Conservation (phyloP, 2,329 filamentous ascomycete genomes). For the Paecilomyces sp. region DNA sequence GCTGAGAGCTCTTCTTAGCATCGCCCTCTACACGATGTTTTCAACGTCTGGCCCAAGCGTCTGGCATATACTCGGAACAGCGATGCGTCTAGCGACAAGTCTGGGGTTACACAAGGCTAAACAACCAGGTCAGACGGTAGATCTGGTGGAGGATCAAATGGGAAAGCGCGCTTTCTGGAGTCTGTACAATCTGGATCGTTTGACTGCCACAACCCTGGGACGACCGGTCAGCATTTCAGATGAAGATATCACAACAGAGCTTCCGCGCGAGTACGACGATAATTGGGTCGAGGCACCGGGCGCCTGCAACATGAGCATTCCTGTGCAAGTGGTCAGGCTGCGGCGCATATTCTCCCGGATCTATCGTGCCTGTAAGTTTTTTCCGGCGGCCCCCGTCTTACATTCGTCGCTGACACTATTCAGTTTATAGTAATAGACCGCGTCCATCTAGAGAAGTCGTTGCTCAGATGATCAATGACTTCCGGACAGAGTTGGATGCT, state of each 20-base stretch:
- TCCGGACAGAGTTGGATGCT: slow-evolving; percentile 30
- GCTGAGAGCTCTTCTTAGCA: slow-evolving; percentile 27
- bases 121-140: slow-evolving; percentile 11
- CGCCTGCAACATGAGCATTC: slow-evolving; percentile 31
- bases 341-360: slow-evolving; percentile 33
- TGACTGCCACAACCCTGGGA: slow-evolving; percentile 32
- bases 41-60: slow-evolving; percentile 31
- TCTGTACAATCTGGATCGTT: slow-evolving; percentile 36
- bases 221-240: slow-evolving; percentile 35
- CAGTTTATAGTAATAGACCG: slow-evolving; percentile 30
- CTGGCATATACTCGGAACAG: slow-evolving; percentile 32
- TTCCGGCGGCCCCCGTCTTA: not conserved
- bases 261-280: slow-evolving; percentile 33
- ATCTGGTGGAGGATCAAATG: slow-evolving; percentile 30
- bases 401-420: slow-evolving; percentile 1
- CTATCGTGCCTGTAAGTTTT: slow-evolving; percentile 28
- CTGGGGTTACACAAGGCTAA: slow-evolving; percentile 29
- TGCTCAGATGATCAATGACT: slow-evolving; percentile 18
- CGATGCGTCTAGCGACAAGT: slow-evolving; percentile 30
- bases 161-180: slow-evolving; percentile 38
- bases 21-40: slow-evolving; percentile 32
- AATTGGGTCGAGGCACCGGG: slow-evolving; percentile 30
- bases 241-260: slow-evolving; percentile 32
- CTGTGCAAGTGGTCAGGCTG: slow-evolving; percentile 27
- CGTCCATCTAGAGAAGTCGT: slow-evolving; percentile 20